Conservation (phyloP, 176 grass and related monocot genomes). For the Carex littledalei region DNA sequence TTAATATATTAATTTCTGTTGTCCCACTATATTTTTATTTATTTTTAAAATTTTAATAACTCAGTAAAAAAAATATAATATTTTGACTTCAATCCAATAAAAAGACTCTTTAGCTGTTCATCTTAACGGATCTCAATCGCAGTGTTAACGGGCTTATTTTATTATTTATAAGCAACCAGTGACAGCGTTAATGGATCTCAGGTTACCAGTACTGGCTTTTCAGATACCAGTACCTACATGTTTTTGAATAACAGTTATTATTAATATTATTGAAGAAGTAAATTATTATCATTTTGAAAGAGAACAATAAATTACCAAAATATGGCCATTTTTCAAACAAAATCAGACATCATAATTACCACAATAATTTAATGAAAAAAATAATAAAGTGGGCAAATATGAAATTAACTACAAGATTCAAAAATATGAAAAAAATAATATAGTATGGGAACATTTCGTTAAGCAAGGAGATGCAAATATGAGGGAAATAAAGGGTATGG, state of each 20-base stretch:
- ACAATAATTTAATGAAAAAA: not conserved
- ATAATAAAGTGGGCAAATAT: not conserved
- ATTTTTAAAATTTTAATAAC: not conserved
- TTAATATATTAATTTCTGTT: not conserved
- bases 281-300: too few relatives aligned
- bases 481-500: not conserved
- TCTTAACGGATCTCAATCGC: too few relatives aligned
- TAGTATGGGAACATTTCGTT: not conserved
- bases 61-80: not conserved
- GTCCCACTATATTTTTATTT: not conserved
- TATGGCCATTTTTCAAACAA: not conserved
- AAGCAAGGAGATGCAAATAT: not conserved
- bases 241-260: too few relatives aligned
- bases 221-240: too few relatives aligned
- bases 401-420: not conserved
- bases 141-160: too few relatives aligned
- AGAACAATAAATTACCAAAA: too few relatives aligned
- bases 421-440: not conserved
- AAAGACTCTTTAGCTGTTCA: too few relatives aligned
- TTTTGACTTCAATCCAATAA: too few relatives aligned
- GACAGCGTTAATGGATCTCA: too few relatives aligned
- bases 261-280: too few relatives aligned
- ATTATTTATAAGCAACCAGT: too few relatives aligned
- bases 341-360: not conserved
- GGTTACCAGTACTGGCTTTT: too few relatives aligned